Conservation (phyloP, 805 yeast species). For the Nakazawaea wickerhamii region DNA sequence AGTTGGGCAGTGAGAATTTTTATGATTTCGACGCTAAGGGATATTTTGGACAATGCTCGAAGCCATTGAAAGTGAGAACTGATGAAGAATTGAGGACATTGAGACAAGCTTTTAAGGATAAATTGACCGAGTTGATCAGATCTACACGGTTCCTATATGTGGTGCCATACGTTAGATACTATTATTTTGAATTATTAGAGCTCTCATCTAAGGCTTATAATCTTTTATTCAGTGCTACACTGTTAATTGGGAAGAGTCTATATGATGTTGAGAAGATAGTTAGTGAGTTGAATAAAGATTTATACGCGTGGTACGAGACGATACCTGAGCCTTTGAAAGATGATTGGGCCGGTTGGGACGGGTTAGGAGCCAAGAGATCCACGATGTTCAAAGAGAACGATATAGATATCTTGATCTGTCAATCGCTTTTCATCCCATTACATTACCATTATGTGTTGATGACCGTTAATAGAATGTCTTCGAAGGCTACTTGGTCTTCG, state of each 20-base stretch:
- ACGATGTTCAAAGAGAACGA: too few species aligned
- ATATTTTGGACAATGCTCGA: conserved; percentile 15
- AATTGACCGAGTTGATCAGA: background rate
- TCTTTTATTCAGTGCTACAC: conserved; percentile 24
- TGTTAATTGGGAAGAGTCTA: conserved; percentile 18
- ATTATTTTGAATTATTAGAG: conserved; percentile 19
- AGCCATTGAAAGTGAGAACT: background rate
- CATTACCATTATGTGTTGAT: conserved; percentile 24
- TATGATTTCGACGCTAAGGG: background rate
- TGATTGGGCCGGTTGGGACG: background rate
- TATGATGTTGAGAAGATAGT: conserved; percentile 16
- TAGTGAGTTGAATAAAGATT: conserved; percentile 17
- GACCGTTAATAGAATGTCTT: conserved; percentile 22
- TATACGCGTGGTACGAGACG: conserved; percentile 24
- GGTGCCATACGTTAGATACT: background rate
- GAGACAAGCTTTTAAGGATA: background rate
- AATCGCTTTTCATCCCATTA: conserved; percentile 16
- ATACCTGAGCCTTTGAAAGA: conserved; percentile 21
- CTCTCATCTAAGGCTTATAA: conserved; percentile 23
- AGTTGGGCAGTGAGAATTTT: background rate
- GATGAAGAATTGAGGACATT: background rate
- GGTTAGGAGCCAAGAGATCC: too few species aligned
- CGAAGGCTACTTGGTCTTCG: conserved; percentile 11
- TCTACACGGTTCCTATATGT: background rate
- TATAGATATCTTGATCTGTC: background rate